These are phyloP conservation scores for Daldinia eschscholtzii DNA, from an alignment of 2,329 filamentous ascomycete species.

Conservation along the genomic window DNA sequence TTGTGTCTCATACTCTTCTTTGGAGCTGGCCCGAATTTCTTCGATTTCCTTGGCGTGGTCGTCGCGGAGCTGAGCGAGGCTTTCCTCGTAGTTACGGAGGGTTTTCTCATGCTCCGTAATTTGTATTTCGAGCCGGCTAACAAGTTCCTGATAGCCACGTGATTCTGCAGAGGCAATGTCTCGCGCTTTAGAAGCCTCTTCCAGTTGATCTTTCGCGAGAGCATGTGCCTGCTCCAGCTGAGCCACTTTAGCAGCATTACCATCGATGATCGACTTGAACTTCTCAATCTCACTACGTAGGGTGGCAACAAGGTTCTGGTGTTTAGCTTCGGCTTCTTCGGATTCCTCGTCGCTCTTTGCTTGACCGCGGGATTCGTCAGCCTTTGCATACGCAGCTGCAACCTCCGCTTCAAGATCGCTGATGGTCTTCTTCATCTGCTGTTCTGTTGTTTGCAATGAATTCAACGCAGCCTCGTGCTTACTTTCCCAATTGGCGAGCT, in stretches of 20 bases:
- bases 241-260: conserved; percentile 76
- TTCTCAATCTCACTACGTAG: conserved; percentile 83
- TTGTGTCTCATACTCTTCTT: conserved; percentile 69
- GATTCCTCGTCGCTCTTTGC: conserved; percentile 59
- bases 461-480: conserved; percentile 80
- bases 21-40: conserved; percentile 62
- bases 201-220: conserved; percentile 74
- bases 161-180: conserved; percentile 63
- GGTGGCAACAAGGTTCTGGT: conserved; percentile 69
- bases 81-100: conserved; percentile 67
- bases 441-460: conserved; percentile 78
- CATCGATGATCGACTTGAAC: conserved; percentile 79
- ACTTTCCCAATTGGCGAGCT: conserved; percentile 79
- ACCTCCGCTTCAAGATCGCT: conserved; percentile 76
- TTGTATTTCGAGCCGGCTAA: conserved; percentile 68
- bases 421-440: conserved; percentile 78
- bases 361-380: conserved; percentile 59
- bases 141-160: conserved; percentile 61
- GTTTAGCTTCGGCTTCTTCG: conserved; percentile 64
- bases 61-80: conserved; percentile 62
- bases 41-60: conserved; percentile 65
- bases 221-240: conserved; percentile 80
- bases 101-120: conserved; percentile 71
- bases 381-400: conserved; percentile 65
- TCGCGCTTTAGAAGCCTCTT: conserved; percentile 72